Conservation (phyloP, 2,329 filamentous ascomycete species). For the Colletotrichum musae region DNA sequence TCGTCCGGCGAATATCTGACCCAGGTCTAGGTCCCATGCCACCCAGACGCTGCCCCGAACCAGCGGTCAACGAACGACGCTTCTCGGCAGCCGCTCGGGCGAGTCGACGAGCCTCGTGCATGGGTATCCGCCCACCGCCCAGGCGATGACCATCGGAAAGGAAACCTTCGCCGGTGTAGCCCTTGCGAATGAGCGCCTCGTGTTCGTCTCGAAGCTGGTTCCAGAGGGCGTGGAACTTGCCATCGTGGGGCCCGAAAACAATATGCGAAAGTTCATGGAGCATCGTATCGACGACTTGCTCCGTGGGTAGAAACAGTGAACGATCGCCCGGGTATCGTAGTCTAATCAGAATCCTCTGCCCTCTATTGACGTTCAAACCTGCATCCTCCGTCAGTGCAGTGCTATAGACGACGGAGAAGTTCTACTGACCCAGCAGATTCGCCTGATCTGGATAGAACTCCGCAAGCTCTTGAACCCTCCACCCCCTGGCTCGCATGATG, state of each 20-base stretch:
- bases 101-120: constrained; percentile 80
- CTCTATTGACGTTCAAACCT: constrained; percentile 84
- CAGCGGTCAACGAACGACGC: constrained; percentile 69
- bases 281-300: constrained; percentile 90
- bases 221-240: constrained; percentile 88
- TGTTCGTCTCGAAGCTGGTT: constrained; percentile 91
- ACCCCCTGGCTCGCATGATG: constrained; percentile 89
- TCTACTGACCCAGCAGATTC: constrained; percentile 76
- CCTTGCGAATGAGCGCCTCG: constrained; percentile 80
- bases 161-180: constrained; percentile 93
- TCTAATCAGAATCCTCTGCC: constrained; percentile 85
- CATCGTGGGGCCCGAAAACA: constrained; percentile 85
- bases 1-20: constrained; percentile 79
- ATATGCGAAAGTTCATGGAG: constrained; percentile 95
- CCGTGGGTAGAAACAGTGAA: constrained; percentile 83
- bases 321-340: constrained; percentile 83
- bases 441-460: constrained; percentile 87
- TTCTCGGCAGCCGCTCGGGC: constrained; percentile 83
- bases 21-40: constrained; percentile 69
- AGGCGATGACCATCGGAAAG: constrained; percentile 81
- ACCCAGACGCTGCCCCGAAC: constrained; percentile 81
- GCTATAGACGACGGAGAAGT: too few species aligned
- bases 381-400: neutral
- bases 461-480: constrained; percentile 83
- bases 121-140: constrained; percentile 76